phyloP scores from a whole-genome alignment of 805 yeast genomes.

The Candida ficus region DNA sequence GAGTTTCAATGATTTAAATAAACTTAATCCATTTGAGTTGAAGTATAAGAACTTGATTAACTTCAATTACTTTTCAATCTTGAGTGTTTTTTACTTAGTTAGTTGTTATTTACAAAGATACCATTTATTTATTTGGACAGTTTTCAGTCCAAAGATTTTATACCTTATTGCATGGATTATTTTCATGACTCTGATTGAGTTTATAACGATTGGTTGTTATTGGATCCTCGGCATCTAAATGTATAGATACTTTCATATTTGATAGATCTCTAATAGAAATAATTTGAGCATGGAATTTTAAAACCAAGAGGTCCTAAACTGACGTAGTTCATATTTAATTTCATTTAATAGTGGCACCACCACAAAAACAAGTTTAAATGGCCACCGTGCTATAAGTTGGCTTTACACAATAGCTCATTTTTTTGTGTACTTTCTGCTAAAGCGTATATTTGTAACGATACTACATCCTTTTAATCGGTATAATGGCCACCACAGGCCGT shows the following conservation, averaged over 20 bases:
- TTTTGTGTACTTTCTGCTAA: too few relatives aligned
- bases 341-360: too few relatives aligned
- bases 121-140: constrained; percentile 96
- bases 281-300: too few relatives aligned
- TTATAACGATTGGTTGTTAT: not conserved
- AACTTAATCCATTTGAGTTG: not conserved
- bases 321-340: too few relatives aligned
- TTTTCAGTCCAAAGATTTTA: constrained; percentile 87
- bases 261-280: too few relatives aligned
- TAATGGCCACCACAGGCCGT: too few relatives aligned
- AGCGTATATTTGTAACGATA: too few relatives aligned
- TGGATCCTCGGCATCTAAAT: not conserved
- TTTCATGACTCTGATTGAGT: constrained; percentile 32
- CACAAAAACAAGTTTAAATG: too few relatives aligned
- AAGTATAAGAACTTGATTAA: constrained; percentile 25
- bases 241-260: not conserved
- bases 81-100: constrained; percentile 51
- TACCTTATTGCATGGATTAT: constrained; percentile 75
- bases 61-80: constrained; percentile 48
- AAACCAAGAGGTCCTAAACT: too few relatives aligned
- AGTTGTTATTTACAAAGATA: constrained; percentile 74
- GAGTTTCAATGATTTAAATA: constrained; percentile 11
- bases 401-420: too few relatives aligned
- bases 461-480: too few relatives aligned
- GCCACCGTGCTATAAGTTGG: too few relatives aligned